Base-by-base conservation (phyloP, 768 basidiomycete species). In the Rhodotorula taiwanensis region DNA sequence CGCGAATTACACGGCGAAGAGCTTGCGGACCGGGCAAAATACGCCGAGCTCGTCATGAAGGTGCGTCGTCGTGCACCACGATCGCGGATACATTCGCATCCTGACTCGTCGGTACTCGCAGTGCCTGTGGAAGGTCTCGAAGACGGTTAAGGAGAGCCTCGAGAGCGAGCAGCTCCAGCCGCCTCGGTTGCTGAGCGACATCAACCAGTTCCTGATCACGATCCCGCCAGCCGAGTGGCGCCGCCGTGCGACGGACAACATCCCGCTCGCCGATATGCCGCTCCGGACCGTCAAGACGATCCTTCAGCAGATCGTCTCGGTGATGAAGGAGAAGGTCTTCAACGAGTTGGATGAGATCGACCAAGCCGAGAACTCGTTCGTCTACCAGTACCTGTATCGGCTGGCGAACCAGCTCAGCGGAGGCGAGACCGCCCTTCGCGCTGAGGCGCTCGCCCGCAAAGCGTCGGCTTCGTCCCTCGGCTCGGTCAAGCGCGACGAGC, bases 211-310 rank as follows among this genome's bases (percentile, higher is more conserved):
- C 77, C 76, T 98, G 52, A 87, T 91, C 73, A 89, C 86, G 2
- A 86, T 98, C 33, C 87, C 90, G 50, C 95, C 95, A 2, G 92
- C 91, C 65, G 92, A 95, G 76, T 99, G 93, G 90, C 84, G 94
- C 55, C 86, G 88, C 18, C 81, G 95, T 66, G 89, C 90, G 15
- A 86, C 86, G 1, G 91, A 89, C 73, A 87, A 86, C 67, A 84
- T 98, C 3, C 93, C 95, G 5, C 87, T 93, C 73, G 93, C 92
- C 30, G 95, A 99, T 72, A 93, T 98, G 93, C 95, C 95, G 4
- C 76, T 99, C 61, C 81, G 95, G 65, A 98, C 95, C 4, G 89
- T 98, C 76, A 99, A 99, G 79, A 93, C 95, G 45, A 89, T 99
- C 71, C 88, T 99, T 41, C 95, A 98, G 77, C 91, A 94, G 75